Base-by-base conservation (phyloP, 805 yeast genomes). In the Zygoascus tannicola region DNA sequence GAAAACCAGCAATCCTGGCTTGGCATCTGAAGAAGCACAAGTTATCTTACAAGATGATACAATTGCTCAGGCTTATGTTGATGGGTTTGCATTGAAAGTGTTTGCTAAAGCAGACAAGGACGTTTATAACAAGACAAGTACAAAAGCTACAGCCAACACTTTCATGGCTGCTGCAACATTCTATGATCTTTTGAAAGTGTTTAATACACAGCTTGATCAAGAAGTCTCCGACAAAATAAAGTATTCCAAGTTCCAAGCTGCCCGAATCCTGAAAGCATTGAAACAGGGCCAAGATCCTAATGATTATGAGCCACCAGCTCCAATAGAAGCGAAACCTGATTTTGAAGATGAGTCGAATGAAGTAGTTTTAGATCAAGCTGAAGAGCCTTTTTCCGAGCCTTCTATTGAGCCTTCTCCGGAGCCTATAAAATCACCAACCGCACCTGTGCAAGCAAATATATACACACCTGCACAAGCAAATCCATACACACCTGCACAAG, bases 241-340 rank as follows among this genome's bases (percentile, higher is more conserved):
- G 54, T 82, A 74, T 51, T 75, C 83, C 14, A 80, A 80, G 56
- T 80, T 66, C 55, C 81, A 78, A 49, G 74, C 81, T 14, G 70
- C 76, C 5, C 61, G 83, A 32, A 78, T 80, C 22, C 56, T 80
- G 42, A 71, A 67, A 48, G 68, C 75, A 0, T 52, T 67, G 32
- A 71, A 66, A 47, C 57, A 57, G 4, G 78, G 77, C 1, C 69
- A 70, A 32, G 78, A 79, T 53, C 84, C 84, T 4, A 76, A 81
- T 58, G 78, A 70, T 35, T 67, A 69, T 52, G 66, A 68, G 36
- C 64, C 70, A 0, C 71, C 71, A 1, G 67, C 58, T 5, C 18
- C 15, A 14, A 67, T 60, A 15, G 56, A 48, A 4, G 59, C 46
- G 33, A 44, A 46, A 10, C 46, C 37, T n/a, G 51, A 40, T 22